Evolutionary conservation across 352 stramenopile genomes (phyloP).

Genomic region (Globisporangium okanoganense): DNA sequence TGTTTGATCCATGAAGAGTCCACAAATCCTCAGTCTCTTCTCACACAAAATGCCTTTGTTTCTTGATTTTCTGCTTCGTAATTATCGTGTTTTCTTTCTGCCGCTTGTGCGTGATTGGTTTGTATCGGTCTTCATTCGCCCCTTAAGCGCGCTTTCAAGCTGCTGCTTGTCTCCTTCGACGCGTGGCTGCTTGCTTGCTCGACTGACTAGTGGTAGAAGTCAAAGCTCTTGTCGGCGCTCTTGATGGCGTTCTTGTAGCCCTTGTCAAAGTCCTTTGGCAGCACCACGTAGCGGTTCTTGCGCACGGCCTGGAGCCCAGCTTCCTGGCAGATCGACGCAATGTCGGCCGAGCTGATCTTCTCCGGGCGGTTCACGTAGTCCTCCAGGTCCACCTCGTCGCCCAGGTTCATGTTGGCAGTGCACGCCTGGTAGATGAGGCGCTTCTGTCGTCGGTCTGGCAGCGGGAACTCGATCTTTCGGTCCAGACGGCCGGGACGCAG

Average conservation of each 20-base stretch:
- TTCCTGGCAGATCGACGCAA: constrained; percentile 98
- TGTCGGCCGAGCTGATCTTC: constrained; percentile 99
- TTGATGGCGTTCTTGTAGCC: constrained; percentile 99
- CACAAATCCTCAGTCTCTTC: neutral
- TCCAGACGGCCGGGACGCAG: constrained; percentile 97
- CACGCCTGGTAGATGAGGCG: constrained; percentile 99
- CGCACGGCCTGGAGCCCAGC: constrained; percentile 98
- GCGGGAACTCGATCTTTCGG: constrained; percentile 99
- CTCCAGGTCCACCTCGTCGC: constrained; percentile 99
- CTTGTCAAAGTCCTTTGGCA: constrained; percentile 99
- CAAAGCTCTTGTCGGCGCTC: constrained; percentile 97
- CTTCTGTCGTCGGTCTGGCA: constrained; percentile 98
- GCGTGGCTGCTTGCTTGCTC: neutral
- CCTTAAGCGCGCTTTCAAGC: no score
- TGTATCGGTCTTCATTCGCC: neutral
- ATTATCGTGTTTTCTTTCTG: neutral
- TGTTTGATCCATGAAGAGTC: neutral
- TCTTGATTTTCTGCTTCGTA: neutral
- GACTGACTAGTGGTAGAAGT: constrained; percentile 95
- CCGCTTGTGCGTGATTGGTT: neutral
- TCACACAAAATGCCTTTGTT: neutral
- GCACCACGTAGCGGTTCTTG: constrained; percentile 99
- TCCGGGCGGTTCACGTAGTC: constrained; percentile 99
- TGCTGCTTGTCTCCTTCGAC: neutral
- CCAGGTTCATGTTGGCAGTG: constrained; percentile 99